Base-by-base conservation (phyloP, 1,139 yeast genomes). In the Saccharomyces uvarum region DNA sequence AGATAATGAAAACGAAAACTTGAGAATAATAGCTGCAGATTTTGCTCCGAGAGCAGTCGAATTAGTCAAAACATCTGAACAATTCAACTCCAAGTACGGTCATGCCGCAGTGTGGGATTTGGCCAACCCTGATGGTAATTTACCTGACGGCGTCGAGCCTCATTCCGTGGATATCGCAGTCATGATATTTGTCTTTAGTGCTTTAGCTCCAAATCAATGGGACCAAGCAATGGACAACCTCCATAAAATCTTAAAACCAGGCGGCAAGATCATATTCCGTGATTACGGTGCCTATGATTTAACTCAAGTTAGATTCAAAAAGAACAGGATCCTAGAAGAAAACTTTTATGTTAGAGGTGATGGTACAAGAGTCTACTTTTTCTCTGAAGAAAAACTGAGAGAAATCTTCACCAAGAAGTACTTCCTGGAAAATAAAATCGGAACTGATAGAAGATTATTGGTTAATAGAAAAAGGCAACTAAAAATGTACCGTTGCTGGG, bases 401-500 rank as follows among this genome's bases (percentile, higher is more conserved):
- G 75, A 80, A 47, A 88, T 91, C 8, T 93, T 93, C 70, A 81
- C 88, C 42, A 68, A 69, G 14, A 73, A 70, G n/a, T 77, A 77
- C 13, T 89, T 93, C 65, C 71, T 69, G 16, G 91, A 88, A 60
- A 79, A 76, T 38, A 87, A 81, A 70, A 86, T 93, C 48, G 97
- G 90, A 0, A 86, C 96, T 1, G 99, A 93, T 73, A 80, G 97
- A 69, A 76, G 99, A 63, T 76, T 93, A 61, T 76, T 93, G 63
- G 98, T 95, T 42, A 93, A 93, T 70, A 79, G 99, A 67, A 91
- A 91, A 74, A 85, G 93, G 66, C 87, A 86, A 68, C 74, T 93
- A 62, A 93, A 93, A 72, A 93, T 93, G 99, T 93, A 89, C 70
- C 78, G 99, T 64, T 89, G 90, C 59, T 93, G 99, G 99, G 75